Percentiles rank a stretch among this genome's conserved stretches.
Evolutionary conservation across 2,329 filamentous ascomycete species (phyloP).

Genomic region (Ciborinia camelliae): DNA sequence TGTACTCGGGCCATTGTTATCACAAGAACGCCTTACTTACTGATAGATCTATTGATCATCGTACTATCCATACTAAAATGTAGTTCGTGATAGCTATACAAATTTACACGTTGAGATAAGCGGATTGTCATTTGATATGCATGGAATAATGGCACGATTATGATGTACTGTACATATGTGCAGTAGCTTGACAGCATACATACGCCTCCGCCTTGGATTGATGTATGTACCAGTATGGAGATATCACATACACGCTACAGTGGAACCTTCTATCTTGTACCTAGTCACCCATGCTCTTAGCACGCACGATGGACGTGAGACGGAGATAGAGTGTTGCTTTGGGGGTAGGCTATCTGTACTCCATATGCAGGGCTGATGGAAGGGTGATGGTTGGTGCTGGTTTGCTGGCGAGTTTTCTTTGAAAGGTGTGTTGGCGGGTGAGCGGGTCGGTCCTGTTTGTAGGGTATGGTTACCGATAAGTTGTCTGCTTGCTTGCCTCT

Average conservation of each 20-base stretch:
- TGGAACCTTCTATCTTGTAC: slow-evolving; percentile 3
- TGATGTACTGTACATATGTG: slow-evolving; percentile 5
- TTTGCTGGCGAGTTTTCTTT: background rate
- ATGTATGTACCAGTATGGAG: background rate
- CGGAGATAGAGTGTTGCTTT: background rate
- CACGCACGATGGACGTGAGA: slow-evolving; percentile 3
- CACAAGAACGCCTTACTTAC: slow-evolving; percentile 5
- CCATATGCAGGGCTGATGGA: slow-evolving; percentile 16
- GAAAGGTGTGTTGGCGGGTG: slow-evolving; percentile 15
- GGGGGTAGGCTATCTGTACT: slow-evolving; percentile 4
- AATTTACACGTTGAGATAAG: background rate
- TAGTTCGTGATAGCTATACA: background rate
- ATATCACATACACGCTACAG: slow-evolving; percentile 2
- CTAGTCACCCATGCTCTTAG: slow-evolving; percentile 1
- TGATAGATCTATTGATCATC: slow-evolving; percentile 1
- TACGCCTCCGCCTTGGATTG: slow-evolving; percentile 6
- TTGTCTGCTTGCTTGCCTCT: background rate
- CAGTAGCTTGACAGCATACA: background rate
- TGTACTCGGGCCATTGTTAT: background rate
- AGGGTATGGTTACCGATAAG: slow-evolving; percentile 2
- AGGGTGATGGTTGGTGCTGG: slow-evolving; percentile 15
- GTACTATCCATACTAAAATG: background rate
- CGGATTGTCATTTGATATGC: background rate
- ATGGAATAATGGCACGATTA: background rate
- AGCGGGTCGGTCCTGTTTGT: slow-evolving; percentile 11